Conservation (phyloP, 2,329 filamentous ascomycete species). For the Corniculantispora saksenae region DNA sequence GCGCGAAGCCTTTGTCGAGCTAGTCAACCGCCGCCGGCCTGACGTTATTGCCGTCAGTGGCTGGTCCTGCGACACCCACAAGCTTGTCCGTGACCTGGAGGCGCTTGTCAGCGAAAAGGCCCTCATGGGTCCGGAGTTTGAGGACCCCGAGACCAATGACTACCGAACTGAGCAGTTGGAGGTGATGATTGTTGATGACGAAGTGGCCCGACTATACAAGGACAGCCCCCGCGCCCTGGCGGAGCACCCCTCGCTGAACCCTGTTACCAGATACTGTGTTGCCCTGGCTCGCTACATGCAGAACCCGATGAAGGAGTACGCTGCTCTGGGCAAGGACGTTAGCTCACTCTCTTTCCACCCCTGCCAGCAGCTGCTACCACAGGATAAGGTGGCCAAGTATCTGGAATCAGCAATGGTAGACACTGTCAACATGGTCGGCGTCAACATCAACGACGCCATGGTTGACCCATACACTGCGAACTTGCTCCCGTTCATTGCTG, state of each 20-base stretch:
- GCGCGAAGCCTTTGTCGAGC: constrained; percentile 71
- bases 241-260: constrained; percentile 79
- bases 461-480: constrained; percentile 80
- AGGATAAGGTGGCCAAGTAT: constrained; percentile 82
- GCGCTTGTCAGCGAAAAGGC: constrained; percentile 76
- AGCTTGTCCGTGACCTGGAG: constrained; percentile 78
- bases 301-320: constrained; percentile 95
- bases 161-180: constrained; percentile 79
- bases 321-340: constrained; percentile 85
- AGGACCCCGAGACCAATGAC: constrained; percentile 74
- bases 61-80: constrained; percentile 83
- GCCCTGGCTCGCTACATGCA: constrained; percentile 89
- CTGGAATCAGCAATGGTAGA: constrained; percentile 97
- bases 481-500: constrained; percentile 85
- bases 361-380: constrained; percentile 83
- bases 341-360: constrained; percentile 84
- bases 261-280: constrained; percentile 85
- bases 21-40: constrained; percentile 77
- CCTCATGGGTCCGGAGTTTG: constrained; percentile 77
- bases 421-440: constrained; percentile 94
- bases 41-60: constrained; percentile 91
- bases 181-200: constrained; percentile 90
- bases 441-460: constrained; percentile 92
- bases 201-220: constrained; percentile 95
- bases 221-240: constrained; percentile 76